Evolutionary conservation across 2,329 filamentous ascomycete genomes (phyloP).

Genomic region (Fusarium sp.): DNA sequence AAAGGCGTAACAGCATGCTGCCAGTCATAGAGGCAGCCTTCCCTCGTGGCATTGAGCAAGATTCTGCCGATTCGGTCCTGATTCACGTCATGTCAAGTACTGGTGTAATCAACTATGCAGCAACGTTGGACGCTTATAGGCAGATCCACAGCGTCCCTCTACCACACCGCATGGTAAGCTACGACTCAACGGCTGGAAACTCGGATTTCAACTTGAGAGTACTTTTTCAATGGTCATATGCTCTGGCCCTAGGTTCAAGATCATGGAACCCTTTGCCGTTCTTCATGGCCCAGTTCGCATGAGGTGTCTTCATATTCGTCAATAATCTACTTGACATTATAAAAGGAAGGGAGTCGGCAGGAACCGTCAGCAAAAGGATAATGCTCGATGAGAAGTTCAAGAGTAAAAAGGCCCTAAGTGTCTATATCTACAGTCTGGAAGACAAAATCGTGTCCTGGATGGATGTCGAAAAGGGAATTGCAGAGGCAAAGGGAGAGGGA

Average conservation of each 20-base stretch:
- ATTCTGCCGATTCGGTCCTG: not conserved
- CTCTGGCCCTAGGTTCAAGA: slow-evolving; percentile 61
- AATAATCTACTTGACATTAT: slow-evolving; percentile 50
- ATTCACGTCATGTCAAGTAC: slow-evolving; percentile 67
- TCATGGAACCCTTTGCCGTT: slow-evolving; percentile 60
- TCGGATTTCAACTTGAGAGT: slow-evolving; percentile 53
- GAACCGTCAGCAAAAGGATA: slow-evolving; percentile 49
- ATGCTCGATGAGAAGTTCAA: slow-evolving; percentile 51
- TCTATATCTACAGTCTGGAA: slow-evolving; percentile 67
- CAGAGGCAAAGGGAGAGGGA: slow-evolving; percentile 57
- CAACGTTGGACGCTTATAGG: slow-evolving; percentile 58
- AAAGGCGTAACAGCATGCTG: slow-evolving; percentile 57
- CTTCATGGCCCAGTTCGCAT: slow-evolving; percentile 57
- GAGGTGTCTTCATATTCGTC: slow-evolving; percentile 54
- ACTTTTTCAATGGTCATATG: slow-evolving; percentile 60
- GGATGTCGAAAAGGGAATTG: slow-evolving; percentile 65
- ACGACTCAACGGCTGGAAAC: slow-evolving; percentile 63
- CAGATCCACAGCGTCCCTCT: slow-evolving; percentile 51
- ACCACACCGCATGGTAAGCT: slow-evolving; percentile 58
- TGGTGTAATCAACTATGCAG: slow-evolving; percentile 62
- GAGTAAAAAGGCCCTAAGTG: slow-evolving; percentile 52
- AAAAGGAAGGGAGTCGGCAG: slow-evolving; percentile 53
- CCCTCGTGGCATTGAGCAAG: slow-evolving; percentile 6
- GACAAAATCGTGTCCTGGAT: slow-evolving; percentile 65
- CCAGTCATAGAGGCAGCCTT: slow-evolving; percentile 56